These are phyloP conservation scores for Zymoseptoria tritici DNA, from an alignment of 2,329 filamentous ascomycete genomes.

Conservation along the genomic window DNA sequence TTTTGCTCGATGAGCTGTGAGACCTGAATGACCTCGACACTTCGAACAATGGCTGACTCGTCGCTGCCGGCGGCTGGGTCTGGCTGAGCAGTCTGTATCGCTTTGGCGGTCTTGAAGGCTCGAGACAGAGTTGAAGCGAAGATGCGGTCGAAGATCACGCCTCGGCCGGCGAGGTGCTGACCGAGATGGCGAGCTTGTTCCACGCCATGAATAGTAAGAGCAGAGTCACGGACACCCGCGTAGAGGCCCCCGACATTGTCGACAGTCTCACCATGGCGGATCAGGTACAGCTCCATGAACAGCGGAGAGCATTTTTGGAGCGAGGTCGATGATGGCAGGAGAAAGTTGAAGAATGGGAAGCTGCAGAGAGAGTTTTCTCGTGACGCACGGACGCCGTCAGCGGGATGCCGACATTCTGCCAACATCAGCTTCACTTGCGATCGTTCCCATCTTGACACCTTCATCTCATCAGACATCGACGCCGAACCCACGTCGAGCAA, in stretches of 20 bases:
- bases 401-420: not conserved
- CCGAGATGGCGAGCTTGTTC: slow-evolving; percentile 70
- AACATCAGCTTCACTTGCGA: not conserved
- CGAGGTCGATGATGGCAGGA: slow-evolving; percentile 1
- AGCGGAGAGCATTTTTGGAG: not conserved
- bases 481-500: no score
- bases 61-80: not conserved
- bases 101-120: slow-evolving; percentile 62
- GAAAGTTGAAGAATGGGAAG: not conserved
- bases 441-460: not conserved
- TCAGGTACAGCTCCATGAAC: slow-evolving; percentile 60
- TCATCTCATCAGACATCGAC: no score
- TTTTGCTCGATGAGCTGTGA: slow-evolving; percentile 61
- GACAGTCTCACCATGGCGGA: slow-evolving; percentile 84
- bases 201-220: slow-evolving; percentile 72
- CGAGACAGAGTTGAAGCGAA: slow-evolving; percentile 74
- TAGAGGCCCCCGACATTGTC: slow-evolving; percentile 71
- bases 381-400: not conserved
- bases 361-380: not conserved
- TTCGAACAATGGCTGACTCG: not conserved
- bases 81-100: slow-evolving; percentile 52
- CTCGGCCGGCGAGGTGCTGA: slow-evolving; percentile 55
- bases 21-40: slow-evolving; percentile 35
- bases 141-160: slow-evolving; percentile 54
- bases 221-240: slow-evolving; percentile 73